Conservation (phyloP, 768 basidiomycete species). For the Russula ochroleuca region DNA sequence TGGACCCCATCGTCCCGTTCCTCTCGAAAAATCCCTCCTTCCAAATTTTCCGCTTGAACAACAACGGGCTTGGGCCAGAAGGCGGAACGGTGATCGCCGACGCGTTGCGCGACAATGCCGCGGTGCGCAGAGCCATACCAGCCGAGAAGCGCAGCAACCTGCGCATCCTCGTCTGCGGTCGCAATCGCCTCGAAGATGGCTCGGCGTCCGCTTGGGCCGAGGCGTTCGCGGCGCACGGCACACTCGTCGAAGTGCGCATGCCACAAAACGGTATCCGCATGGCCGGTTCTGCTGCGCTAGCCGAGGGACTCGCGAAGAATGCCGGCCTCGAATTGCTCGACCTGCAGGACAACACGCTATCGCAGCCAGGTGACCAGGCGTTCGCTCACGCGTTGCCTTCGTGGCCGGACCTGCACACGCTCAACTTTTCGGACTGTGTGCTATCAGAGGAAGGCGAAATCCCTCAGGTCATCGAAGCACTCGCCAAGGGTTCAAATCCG, state of each 20-base stretch:
- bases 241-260: conserved; percentile 81
- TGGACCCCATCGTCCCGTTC: conserved; percentile 89
- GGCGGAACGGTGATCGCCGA: conserved; percentile 84
- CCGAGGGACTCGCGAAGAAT: conserved; percentile 66
- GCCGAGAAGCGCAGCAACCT: conserved; percentile 70
- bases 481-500: conserved; percentile 66
- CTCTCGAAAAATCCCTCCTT: conserved; percentile 78
- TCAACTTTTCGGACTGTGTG: conserved; percentile 91
- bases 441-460: conserved; percentile 79
- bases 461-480: conserved; percentile 54
- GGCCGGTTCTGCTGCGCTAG: conserved; percentile 80
- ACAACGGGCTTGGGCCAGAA: conserved; percentile 91
- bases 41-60: conserved; percentile 85
- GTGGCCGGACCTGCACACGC: conserved; percentile 68
- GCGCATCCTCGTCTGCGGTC: conserved; percentile 81
- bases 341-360: conserved; percentile 88
- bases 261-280: conserved; percentile 98
- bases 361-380: conserved; percentile 50
- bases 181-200: conserved; percentile 93
- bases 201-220: conserved; percentile 79
- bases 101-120: conserved; percentile 75
- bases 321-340: conserved; percentile 70
- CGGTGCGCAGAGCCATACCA: conserved; percentile 44
- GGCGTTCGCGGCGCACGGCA: conserved; percentile 81
- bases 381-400: conserved; percentile 59